A percentile compares a stretch with the other conserved stretches of the same genome.
phyloP scores from a whole-genome alignment of 768 basidiomycete genomes.

The Albatrellus ellisii region DNA sequence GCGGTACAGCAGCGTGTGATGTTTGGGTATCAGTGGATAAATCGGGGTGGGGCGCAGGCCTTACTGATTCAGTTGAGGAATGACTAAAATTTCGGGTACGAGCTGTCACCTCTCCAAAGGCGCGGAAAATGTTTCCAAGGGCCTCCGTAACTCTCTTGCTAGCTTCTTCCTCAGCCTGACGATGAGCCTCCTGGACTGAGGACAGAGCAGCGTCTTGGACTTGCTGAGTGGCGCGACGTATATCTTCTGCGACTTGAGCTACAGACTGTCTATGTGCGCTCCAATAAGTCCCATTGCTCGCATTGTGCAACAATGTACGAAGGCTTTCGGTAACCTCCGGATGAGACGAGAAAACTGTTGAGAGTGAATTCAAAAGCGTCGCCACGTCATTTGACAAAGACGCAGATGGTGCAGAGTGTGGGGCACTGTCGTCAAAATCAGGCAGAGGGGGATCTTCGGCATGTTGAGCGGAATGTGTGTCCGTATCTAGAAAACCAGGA shows the following conservation, averaged over 20 bases:
- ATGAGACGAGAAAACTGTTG: constrained; percentile 42
- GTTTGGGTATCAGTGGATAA: too few species aligned
- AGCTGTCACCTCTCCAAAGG: constrained; percentile 28
- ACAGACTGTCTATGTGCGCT: constrained; percentile 43
- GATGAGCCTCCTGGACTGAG: constrained; percentile 32
- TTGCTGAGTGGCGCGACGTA: constrained; percentile 32
- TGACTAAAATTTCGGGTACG: neutral
- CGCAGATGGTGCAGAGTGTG: constrained; percentile 20
- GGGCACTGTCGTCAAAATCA: constrained; percentile 24
- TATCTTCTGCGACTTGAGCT: constrained; percentile 40
- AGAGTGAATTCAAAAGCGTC: constrained; percentile 40
- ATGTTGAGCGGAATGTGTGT: too few species aligned
- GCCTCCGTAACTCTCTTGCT: constrained; percentile 49
- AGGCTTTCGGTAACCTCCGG: constrained; percentile 62
- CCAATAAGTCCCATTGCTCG: constrained; percentile 60
- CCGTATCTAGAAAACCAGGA: too few species aligned
- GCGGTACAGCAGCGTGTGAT: too few species aligned
- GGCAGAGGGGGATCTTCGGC: constrained; percentile 39
- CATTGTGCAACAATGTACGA: constrained; percentile 49
- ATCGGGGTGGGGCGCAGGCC: too few species aligned
- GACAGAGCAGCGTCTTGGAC: constrained; percentile 20
- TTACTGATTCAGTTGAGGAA: too few species aligned
- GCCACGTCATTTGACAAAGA: constrained; percentile 57
- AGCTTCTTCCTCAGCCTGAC: constrained; percentile 49
- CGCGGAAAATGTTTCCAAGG: constrained; percentile 42